Conservation (phyloP, 2,329 filamentous ascomycete species). For the Trichoderma arundinaceum region DNA sequence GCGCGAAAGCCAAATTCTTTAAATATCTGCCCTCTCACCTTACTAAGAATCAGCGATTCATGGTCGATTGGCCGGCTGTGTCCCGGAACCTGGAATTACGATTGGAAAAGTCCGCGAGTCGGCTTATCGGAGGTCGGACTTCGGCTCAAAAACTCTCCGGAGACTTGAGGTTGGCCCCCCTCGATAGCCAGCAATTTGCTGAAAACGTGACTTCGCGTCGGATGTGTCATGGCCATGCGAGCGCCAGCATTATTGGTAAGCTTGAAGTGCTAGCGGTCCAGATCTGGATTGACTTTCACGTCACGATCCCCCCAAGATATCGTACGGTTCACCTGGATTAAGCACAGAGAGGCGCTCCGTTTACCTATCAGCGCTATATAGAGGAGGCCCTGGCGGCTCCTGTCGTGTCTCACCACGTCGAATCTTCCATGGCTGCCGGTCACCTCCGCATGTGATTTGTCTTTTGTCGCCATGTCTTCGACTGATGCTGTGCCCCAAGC, state of each 20-base stretch:
- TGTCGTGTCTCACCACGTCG: background rate
- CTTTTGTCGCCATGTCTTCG: slow-evolving; percentile 23
- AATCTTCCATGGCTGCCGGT: background rate
- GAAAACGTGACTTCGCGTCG: slow-evolving; percentile 31
- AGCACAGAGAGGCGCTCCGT: background rate
- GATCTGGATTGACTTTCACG: slow-evolving; percentile 5
- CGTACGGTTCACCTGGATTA: background rate
- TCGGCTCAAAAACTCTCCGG: slow-evolving; percentile 24
- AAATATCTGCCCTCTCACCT: background rate
- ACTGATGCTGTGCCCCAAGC: slow-evolving; percentile 21
- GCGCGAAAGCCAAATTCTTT: background rate
- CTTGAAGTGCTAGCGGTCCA: background rate
- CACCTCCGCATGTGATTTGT: slow-evolving; percentile 1
- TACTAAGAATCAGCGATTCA: background rate
- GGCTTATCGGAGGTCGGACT: slow-evolving; percentile 14
- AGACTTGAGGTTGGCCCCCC: background rate
- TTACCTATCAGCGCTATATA: slow-evolving; percentile 3
- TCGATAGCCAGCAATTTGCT: background rate
- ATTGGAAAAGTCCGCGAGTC: background rate
- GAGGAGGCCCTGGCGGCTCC: slow-evolving; percentile 19
- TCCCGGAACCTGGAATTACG: background rate
- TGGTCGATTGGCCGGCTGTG: no score
- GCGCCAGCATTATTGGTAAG: slow-evolving; percentile 9
- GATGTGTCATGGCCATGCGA: slow-evolving; percentile 10
- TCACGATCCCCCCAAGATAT: slow-evolving; percentile 3